phyloP scores from a whole-genome alignment of 805 yeast species.

The Candida incommunis region DNA sequence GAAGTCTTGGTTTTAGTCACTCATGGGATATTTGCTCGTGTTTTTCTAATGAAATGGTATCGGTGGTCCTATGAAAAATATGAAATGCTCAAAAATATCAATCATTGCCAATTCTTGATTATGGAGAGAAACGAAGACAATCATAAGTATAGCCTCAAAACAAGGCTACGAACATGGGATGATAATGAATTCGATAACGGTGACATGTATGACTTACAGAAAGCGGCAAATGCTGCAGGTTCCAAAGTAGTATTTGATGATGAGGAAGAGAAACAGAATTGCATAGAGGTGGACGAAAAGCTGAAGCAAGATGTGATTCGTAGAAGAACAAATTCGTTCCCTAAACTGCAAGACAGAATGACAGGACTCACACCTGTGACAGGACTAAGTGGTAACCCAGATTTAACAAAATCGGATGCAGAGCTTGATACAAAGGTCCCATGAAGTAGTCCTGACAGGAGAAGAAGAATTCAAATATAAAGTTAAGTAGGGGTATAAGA shows the following conservation, averaged over 20 bases:
- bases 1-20: conserved; percentile 72
- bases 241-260: background rate
- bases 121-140: conserved; percentile 47
- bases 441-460: too few relatives aligned
- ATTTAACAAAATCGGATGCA: too few relatives aligned
- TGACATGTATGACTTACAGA: background rate
- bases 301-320: conserved; percentile 1
- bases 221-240: background rate
- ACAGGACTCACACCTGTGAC: background rate
- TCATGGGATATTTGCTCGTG: conserved; percentile 91
- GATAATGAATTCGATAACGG: conserved; percentile 19
- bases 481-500: too few relatives aligned
- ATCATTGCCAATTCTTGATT: conserved; percentile 69
- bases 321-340: background rate
- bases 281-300: conserved; percentile 1
- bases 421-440: too few relatives aligned
- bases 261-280: background rate
- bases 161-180: conserved; percentile 61
- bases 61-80: conserved; percentile 86
- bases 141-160: conserved; percentile 38
- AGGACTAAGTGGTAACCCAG: too few relatives aligned
- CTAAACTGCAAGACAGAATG: background rate
- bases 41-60: conserved; percentile 87
- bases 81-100: conserved; percentile 69
- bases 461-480: too few relatives aligned